Percentiles rank a stretch among this genome's conserved stretches.
Conservation (phyloP, 352 stramenopile species). For the Albugo laibachii region DNA sequence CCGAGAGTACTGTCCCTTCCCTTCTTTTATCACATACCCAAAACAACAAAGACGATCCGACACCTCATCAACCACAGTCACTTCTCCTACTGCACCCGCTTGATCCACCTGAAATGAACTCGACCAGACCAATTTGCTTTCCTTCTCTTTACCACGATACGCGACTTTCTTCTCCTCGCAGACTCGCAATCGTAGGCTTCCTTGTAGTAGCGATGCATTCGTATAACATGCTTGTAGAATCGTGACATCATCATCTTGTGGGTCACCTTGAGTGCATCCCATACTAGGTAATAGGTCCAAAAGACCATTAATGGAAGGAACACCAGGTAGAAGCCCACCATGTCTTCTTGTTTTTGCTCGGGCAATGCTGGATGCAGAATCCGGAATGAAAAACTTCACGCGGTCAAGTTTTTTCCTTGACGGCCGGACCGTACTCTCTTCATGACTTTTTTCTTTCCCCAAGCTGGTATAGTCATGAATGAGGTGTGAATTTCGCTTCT, state of each 20-base stretch:
- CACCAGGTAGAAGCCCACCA: slow-evolving; percentile 48
- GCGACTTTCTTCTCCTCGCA: slow-evolving; percentile 19
- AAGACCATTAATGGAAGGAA: slow-evolving; percentile 62
- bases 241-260: slow-evolving; percentile 14
- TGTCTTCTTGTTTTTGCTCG: slow-evolving; percentile 22
- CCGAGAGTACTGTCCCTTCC: slow-evolving; percentile 55
- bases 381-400: slow-evolving; percentile 13
- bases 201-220: slow-evolving; percentile 32
- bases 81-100: slow-evolving; percentile 46
- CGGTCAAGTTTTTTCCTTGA: slow-evolving; percentile 3
- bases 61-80: slow-evolving; percentile 42
- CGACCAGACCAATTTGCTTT: slow-evolving; percentile 31
- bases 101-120: slow-evolving; percentile 50
- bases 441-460: too few species aligned
- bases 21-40: slow-evolving; percentile 57
- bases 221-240: slow-evolving; percentile 72
- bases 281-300: slow-evolving; percentile 58
- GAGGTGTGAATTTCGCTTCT: slow-evolving; percentile 35
- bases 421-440: background rate
- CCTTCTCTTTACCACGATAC: slow-evolving; percentile 18
- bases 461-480: slow-evolving; percentile 10
- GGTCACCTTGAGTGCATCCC: too few species aligned
- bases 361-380: too few species aligned
- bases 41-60: slow-evolving; percentile 53
- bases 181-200: slow-evolving; percentile 53